A percentile compares a stretch with the other conserved stretches of the same genome.
Conservation (phyloP, 257 asterid genomes). For the Penstemon davidsonii region DNA sequence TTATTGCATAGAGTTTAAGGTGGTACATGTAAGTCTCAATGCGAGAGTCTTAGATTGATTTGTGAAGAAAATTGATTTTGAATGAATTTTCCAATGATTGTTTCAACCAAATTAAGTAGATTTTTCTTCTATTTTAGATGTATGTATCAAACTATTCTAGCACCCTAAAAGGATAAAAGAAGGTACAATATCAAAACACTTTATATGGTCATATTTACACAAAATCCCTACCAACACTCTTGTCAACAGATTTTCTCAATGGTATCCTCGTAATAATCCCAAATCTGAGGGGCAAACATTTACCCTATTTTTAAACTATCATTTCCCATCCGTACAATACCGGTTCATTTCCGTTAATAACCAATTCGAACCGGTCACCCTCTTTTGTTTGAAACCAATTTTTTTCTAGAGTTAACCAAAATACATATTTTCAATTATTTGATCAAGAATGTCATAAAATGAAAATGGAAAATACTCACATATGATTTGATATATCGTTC, state of each 20-base stretch:
- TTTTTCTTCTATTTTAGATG: no score
- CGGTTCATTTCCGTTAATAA: slow-evolving; percentile 37
- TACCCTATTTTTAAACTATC: slow-evolving; percentile 1
- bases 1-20: no score
- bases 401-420: not conserved
- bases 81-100: no score
- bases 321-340: slow-evolving; percentile 35
- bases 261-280: slow-evolving; percentile 16
- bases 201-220: not conserved
- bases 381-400: not conserved
- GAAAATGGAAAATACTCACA: slow-evolving; percentile 1
- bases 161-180: no score
- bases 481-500: not conserved
- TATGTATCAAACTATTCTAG: no score
- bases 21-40: no score
- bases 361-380: slow-evolving; percentile 29
- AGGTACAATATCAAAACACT: no score
- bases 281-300: not conserved
- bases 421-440: slow-evolving; percentile 1
- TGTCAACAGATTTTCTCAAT: not conserved
- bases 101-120: no score
- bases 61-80: no score
- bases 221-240: not conserved
- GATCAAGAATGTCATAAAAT: slow-evolving; percentile 19
- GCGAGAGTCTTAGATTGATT: no score